Percentiles rank a stretch among this genome's conserved stretches.
Evolutionary conservation across 805 yeast species (phyloP).

Genomic region (Cyberlindnera misumaiensis): DNA sequence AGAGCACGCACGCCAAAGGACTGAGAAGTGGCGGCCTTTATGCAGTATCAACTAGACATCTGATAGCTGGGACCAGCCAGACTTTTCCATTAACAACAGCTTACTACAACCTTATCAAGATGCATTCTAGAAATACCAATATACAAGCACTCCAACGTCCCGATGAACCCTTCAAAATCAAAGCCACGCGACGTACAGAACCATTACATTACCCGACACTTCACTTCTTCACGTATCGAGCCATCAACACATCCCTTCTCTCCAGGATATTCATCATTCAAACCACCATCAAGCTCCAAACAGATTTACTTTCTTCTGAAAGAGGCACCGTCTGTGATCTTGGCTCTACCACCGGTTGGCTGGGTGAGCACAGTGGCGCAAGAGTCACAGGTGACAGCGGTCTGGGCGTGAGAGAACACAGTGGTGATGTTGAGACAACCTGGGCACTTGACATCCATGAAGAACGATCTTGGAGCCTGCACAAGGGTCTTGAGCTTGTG

Average conservation of each 20-base stretch:
- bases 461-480: conserved; percentile 96
- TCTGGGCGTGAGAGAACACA: conserved; percentile 99
- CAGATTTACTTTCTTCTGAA: conserved; percentile 90
- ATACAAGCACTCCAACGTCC: neutral
- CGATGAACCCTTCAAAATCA: neutral
- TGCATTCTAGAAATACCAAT: conserved; percentile 3
- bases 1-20: too few relatives aligned
- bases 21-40: too few relatives aligned
- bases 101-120: too few relatives aligned
- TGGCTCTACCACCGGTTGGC: conserved; percentile 99
- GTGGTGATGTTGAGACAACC: conserved; percentile 99
- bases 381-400: conserved; percentile 98
- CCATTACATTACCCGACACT: too few relatives aligned
- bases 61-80: too few relatives aligned
- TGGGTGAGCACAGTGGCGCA: conserved; percentile 98
- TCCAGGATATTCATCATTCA: too few relatives aligned
- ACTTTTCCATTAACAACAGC: too few relatives aligned
- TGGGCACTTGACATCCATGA: conserved; percentile 99
- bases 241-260: too few relatives aligned
- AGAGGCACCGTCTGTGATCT: conserved; percentile 98
- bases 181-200: neutral
- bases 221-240: too few relatives aligned
- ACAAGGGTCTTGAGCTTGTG: conserved; percentile 98
- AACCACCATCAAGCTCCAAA: too few relatives aligned
- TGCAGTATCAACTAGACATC: too few relatives aligned